These are phyloP conservation scores for Artemisia annua DNA, from an alignment of 129 eudicot species.

Conservation along the genomic window DNA sequence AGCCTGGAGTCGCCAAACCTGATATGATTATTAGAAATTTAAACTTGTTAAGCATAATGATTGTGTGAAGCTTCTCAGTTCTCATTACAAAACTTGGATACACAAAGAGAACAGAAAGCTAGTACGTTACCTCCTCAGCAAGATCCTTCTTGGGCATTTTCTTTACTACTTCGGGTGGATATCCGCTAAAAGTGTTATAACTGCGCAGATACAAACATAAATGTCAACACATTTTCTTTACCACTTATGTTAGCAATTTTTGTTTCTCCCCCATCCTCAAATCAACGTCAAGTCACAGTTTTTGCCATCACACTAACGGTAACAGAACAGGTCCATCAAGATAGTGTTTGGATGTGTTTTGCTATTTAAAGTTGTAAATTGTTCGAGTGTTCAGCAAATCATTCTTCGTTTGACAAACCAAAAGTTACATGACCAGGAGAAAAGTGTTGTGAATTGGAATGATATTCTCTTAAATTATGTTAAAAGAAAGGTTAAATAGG, in stretches of 20 bases:
- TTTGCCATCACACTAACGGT: neutral
- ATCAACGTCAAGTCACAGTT: neutral
- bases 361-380: no score
- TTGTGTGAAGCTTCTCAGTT: neutral
- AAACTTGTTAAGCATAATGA: neutral
- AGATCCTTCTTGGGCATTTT: conserved; percentile 72
- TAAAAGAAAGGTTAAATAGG: no score
- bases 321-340: no score
- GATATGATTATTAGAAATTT: conserved; percentile 3
- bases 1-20: conserved; percentile 85
- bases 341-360: no score
- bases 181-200: conserved; percentile 57
- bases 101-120: neutral
- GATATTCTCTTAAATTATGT: no score
- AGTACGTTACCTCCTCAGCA: conserved; percentile 53
- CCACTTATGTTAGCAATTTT: neutral
- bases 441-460: no score
- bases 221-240: neutral
- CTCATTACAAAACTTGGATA: neutral
- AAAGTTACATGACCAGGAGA: no score
- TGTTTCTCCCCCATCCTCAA: neutral
- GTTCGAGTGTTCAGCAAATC: no score
- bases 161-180: conserved; percentile 76
- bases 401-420: no score
- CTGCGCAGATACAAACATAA: conserved; percentile 33